Base-by-base conservation (phyloP, 2,329 filamentous ascomycete genomes). In the Parafenestella ontariensis region DNA sequence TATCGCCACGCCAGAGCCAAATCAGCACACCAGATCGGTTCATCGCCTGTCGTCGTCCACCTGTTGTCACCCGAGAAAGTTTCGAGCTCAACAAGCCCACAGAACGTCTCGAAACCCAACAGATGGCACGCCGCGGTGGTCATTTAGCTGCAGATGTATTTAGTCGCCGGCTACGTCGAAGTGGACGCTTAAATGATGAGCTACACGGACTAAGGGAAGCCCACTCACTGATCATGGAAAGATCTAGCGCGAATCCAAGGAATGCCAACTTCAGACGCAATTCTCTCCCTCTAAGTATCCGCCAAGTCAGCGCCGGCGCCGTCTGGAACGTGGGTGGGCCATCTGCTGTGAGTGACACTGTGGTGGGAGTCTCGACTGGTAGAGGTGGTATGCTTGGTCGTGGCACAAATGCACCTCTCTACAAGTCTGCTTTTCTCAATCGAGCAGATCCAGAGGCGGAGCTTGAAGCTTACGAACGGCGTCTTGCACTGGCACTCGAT, bases 291-390 rank as follows among this genome's bases (percentile, higher is more conserved):
- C n/a, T 55, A 17, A 59, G 61, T 18, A 45, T 56, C 37, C 75
- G 76, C 18, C 65, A 87, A 69, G 78, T 86, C 56, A 93, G 89
- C 71, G 77, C 82, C 57, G 89, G 89, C 2, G 83, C 87, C 9
- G 82, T 94, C 17, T 96, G 91, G 91, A 85, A 87, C 17, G 87
- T 95, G 10, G 90, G 91, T 23, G 89, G 90, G n/a, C 70, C 85
- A 9, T 83, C 85, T 45, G 84, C 85, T n/a, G 78, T 80, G 7
- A 79, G 78, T 23, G 77, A 81, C 15, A 83, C 83, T 11, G 78
- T 81, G 17, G 61, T 74, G 44, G 77, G 75, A 5, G 65, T 88
- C 18, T 79, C 88, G 42, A 82, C 89, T 72, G 89, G 88, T 1
- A 82, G 83, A 54, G 88, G 87, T 23, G 83, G 84, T 23, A 76